Evolutionary conservation across 1,284 basidiomycete genomes (phyloP).

Genomic region (Melampsora larici-populina): DNA sequence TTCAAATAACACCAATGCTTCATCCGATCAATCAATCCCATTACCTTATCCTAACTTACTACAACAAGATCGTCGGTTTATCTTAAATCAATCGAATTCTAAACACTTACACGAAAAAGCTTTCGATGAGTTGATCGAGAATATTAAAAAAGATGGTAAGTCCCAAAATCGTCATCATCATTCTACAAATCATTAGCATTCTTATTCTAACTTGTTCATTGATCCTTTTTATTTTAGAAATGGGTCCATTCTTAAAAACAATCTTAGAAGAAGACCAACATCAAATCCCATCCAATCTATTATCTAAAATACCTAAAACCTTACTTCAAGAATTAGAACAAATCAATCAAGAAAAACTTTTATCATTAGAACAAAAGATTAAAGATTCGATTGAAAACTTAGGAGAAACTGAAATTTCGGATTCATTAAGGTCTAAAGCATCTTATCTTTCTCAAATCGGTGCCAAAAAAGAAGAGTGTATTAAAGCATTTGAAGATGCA

Average conservation of each 20-base stretch:
- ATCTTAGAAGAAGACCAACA: constrained; percentile 17
- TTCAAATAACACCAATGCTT: background rate
- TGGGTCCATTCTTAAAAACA: constrained; percentile 31
- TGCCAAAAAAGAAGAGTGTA: constrained; percentile 64
- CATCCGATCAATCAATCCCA: constrained; percentile 28
- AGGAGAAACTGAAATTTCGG: constrained; percentile 49
- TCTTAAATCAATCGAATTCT: constrained; percentile 65
- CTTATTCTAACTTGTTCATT: too few relatives aligned
- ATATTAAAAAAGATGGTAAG: constrained; percentile 79
- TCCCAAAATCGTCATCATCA: constrained; percentile 44
- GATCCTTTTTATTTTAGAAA: constrained; percentile 8
- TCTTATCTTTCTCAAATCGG: constrained; percentile 53
- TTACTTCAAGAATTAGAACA: background rate
- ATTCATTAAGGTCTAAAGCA: constrained; percentile 51
- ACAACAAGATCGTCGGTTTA: constrained; percentile 57
- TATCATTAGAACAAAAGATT: constrained; percentile 17
- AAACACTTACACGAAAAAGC: constrained; percentile 67
- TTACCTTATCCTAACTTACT: constrained; percentile 38
- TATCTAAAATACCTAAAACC: constrained; percentile 2
- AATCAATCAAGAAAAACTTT: constrained; percentile 14
- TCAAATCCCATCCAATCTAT: constrained; percentile 2
- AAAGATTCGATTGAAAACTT: constrained; percentile 32
- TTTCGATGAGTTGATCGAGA: constrained; percentile 65
- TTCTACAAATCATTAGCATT: too few relatives aligned
- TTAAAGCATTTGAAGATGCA: constrained; percentile 77